Evolutionary conservation across 805 yeast species (phyloP).

Genomic region (Pichia insulana): DNA sequence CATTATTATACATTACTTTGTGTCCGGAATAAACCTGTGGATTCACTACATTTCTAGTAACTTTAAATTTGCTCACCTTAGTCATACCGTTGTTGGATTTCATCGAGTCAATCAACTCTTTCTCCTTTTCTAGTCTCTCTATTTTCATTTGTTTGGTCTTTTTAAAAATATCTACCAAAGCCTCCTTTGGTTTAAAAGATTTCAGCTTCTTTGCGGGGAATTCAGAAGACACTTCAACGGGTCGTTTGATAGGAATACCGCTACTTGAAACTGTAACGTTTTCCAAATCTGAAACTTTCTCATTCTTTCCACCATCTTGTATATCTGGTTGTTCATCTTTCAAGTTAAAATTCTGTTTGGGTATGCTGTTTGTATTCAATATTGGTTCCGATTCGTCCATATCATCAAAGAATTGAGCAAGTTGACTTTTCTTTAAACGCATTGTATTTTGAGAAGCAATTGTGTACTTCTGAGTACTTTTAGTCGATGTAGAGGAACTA

Average conservation of each 20-base stretch:
- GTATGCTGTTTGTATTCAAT: background rate
- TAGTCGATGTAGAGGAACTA: constrained; percentile 3
- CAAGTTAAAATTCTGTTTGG: background rate
- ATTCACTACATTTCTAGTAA: constrained; percentile 1
- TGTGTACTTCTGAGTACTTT: background rate
- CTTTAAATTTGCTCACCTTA: constrained; percentile 11
- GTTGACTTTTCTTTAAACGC: background rate
- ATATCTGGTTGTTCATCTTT: background rate
- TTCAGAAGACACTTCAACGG: background rate
- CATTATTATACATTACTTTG: background rate
- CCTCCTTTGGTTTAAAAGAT: background rate
- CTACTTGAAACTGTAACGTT: background rate
- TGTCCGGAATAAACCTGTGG: constrained; percentile 1
- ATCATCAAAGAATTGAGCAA: background rate
- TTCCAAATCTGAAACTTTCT: background rate
- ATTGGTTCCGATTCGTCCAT: background rate
- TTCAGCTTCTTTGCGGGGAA: background rate
- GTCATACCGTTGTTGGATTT: background rate
- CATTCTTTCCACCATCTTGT: too few species aligned
- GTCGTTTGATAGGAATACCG: background rate
- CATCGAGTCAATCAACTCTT: constrained; percentile 2
- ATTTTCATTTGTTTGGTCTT: constrained; percentile 13
- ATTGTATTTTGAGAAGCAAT: background rate
- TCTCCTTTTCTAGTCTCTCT: constrained; percentile 2
- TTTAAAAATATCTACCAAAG: constrained; percentile 9